Evolutionary conservation across 495 filamentous ascomycete genomes (phyloP), one percentile per base, ranked within the genome.

Genomic region (Talaromyces adpressus): DNA sequence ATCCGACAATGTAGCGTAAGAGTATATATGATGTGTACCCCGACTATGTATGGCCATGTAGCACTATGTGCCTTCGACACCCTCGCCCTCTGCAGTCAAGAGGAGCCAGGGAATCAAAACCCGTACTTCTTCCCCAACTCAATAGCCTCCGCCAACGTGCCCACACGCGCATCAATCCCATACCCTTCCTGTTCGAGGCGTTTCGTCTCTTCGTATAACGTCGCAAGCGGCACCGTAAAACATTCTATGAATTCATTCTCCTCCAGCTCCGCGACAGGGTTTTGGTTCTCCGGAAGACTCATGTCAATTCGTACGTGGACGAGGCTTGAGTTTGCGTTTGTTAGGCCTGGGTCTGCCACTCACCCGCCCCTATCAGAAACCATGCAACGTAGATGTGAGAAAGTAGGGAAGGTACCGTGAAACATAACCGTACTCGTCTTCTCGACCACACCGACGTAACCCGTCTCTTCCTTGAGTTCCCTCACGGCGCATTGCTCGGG

Each of bases 391-490:
- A 39, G 6, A 32, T 32, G 6, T 1, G 7, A 58, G 27, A 36
- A 60, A 41, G 29, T 41, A n/a, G 41, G 16, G 18, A 16, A 72
- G 80, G 58, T 71, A 89, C 90, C 91, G 70, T 94, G 93, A 62
- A 88, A 95, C 91, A 95, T 93, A 20, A 95, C 74, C 30, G 88
- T 85, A 62, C 87, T 91, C 8, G 83, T 84, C 71, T 89, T 81
- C 49, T 82, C 74, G 1, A 83, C 86, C 36, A 85, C 80, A 18
- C 89, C 92, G 32, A 91, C 83, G 71, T 94, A 97, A 5, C 94
- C 94, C 0, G 94, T 97, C 75, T 98, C 94, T 74, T 98, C 94
- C 66, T 85, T 91, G 64, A 98, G 79, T 70, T 97, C 93, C n/a
- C 93, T 80, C 14, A 96, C 81, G 7, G 93, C 93, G 61, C 89